phyloP scores from a whole-genome alignment of 2,329 filamentous ascomycete species.

The Hypoxylon sp. region DNA sequence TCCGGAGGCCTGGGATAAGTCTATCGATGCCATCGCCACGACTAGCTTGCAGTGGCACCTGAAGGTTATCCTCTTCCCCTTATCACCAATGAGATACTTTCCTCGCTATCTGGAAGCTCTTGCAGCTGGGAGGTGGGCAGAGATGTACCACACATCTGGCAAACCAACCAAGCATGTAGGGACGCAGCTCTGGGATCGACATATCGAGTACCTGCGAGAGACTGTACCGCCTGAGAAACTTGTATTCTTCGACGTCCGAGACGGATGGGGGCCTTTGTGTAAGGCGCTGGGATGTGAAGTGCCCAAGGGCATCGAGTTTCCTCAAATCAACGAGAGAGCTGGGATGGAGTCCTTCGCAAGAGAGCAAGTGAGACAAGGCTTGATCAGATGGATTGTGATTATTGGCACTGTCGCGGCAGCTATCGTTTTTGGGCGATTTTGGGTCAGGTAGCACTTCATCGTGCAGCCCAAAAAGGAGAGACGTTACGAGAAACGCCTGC shows the following conservation, averaged over 20 bases:
- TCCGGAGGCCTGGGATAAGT: slow-evolving; percentile 46
- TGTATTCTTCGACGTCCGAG: slow-evolving; percentile 44
- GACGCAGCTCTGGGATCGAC: slow-evolving; percentile 39
- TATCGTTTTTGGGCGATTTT: slow-evolving; percentile 16
- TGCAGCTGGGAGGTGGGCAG: slow-evolving; percentile 39
- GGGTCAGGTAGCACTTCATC: slow-evolving; percentile 11
- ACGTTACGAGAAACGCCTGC: neutral
- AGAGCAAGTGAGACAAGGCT: slow-evolving; percentile 37
- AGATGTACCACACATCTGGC: slow-evolving; percentile 36
- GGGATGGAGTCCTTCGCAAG: slow-evolving; percentile 43
- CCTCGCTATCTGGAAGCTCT: slow-evolving; percentile 35
- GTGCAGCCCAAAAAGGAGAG: neutral
- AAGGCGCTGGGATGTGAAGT: slow-evolving; percentile 40
- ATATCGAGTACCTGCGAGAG: slow-evolving; percentile 43
- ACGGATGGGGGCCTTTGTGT: slow-evolving; percentile 43
- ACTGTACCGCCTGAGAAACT: slow-evolving; percentile 42
- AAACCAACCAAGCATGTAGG: slow-evolving; percentile 22
- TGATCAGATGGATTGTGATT: slow-evolving; percentile 40
- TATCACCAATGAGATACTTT: slow-evolving; percentile 38
- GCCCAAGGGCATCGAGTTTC: slow-evolving; percentile 42
- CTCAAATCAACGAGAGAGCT: slow-evolving; percentile 42
- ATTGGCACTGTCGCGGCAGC: slow-evolving; percentile 23
- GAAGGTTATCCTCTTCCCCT: slow-evolving; percentile 36
- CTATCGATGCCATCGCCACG: slow-evolving; percentile 40
- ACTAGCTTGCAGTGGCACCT: slow-evolving; percentile 41